phyloP scores from a whole-genome alignment of 2,329 filamentous ascomycete species.

The Colletotrichum graminicola region DNA sequence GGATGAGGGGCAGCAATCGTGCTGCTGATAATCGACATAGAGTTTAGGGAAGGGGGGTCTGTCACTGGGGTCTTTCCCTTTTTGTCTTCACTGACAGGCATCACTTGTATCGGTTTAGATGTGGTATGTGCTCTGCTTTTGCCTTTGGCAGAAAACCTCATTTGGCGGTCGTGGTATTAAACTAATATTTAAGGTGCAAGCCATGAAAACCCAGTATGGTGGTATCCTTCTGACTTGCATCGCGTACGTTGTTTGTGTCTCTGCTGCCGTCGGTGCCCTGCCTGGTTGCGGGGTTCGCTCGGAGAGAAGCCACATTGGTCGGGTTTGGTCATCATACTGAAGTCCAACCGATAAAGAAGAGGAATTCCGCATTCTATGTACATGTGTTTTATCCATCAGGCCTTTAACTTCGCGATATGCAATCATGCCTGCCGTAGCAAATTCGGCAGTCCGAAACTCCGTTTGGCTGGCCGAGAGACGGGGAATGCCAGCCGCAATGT shows the following conservation, averaged over 20 bases:
- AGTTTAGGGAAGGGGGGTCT: constrained; percentile 15
- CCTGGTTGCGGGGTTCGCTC: constrained; percentile 16
- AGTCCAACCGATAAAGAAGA: constrained; percentile 23
- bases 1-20: constrained; percentile 19
- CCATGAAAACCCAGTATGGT: constrained; percentile 2
- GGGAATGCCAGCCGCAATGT: constrained; percentile 14
- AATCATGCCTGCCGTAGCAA: constrained; percentile 32
- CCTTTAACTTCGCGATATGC: constrained; percentile 29
- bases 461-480: constrained; percentile 10
- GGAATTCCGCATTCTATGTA: constrained; percentile 27
- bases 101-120: constrained; percentile 3
- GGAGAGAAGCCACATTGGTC: background rate
- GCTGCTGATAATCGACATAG: background rate
- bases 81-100: background rate
- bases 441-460: constrained; percentile 32
- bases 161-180: constrained; percentile 36
- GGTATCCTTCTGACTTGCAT: constrained; percentile 5
- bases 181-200: constrained; percentile 28
- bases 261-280: constrained; percentile 7
- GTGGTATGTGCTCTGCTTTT: constrained; percentile 5
- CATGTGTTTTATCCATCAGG: constrained; percentile 32
- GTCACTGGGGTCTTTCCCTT: background rate
- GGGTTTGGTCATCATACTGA: constrained; percentile 7
- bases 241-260: background rate
- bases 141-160: constrained; percentile 1